phyloP scores from a whole-genome alignment of 2,329 filamentous ascomycete species.

The Aspergillus oerlinghausenensis region DNA sequence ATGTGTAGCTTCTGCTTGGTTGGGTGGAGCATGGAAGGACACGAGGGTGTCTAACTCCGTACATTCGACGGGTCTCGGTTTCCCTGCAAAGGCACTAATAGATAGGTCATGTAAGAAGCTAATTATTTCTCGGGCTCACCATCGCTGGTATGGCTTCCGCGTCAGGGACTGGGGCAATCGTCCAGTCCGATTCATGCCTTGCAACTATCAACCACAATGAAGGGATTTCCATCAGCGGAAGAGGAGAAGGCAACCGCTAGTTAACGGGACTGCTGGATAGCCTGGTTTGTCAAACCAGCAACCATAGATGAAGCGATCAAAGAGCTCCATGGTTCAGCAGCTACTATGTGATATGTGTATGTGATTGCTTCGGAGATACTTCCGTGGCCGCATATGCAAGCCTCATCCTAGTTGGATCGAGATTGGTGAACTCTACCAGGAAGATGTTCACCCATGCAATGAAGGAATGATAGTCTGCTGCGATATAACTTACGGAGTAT shows the following conservation, averaged over 20 bases:
- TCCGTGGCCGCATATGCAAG: slow-evolving; percentile 21
- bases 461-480: neutral
- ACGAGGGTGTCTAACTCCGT: no score
- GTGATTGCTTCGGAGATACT: slow-evolving; percentile 15
- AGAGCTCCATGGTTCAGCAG: neutral
- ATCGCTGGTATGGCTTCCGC: neutral
- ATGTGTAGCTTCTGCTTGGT: neutral
- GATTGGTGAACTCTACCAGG: slow-evolving; percentile 3
- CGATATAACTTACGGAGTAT: neutral
- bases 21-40: neutral
- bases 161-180: neutral
- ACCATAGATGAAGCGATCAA: neutral
- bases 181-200: neutral
- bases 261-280: neutral
- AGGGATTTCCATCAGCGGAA: neutral
- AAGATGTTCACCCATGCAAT: neutral
- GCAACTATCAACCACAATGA: neutral
- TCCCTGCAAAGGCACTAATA: neutral
- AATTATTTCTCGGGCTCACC: neutral
- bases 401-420: slow-evolving; percentile 17
- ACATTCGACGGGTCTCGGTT: neutral
- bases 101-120: neutral
- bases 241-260: slow-evolving; percentile 2
- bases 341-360: slow-evolving; percentile 1
- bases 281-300: neutral